phyloP scores from a whole-genome alignment of 306 rosid species.

The Begonia fuchsioides region DNA sequence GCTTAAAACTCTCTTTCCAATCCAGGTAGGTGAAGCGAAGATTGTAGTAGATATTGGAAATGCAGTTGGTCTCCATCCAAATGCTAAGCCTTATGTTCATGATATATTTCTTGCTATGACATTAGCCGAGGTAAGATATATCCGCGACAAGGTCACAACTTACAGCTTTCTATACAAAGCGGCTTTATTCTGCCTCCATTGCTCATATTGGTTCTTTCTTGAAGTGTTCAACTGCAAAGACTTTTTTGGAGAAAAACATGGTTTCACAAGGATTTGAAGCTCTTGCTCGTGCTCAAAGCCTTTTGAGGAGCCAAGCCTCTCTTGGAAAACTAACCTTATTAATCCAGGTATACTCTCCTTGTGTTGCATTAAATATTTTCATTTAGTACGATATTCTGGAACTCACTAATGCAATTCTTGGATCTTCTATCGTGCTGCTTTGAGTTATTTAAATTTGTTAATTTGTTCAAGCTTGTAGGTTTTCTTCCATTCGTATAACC shows the following conservation, averaged over 20 bases:
- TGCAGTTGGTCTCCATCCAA: constrained; percentile 51
- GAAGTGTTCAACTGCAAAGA: constrained; percentile 96
- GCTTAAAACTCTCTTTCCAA: constrained; percentile 7
- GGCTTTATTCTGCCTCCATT: constrained; percentile 34
- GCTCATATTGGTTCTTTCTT: constrained; percentile 72
- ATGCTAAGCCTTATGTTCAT: constrained; percentile 63
- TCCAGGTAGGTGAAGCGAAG: constrained; percentile 81
- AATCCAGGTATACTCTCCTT: constrained; percentile 33
- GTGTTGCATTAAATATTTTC: too few species aligned
- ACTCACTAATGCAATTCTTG: too few species aligned
- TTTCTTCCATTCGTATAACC: too few species aligned
- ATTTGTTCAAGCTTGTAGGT: too few species aligned
- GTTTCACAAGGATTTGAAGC: constrained; percentile 97
- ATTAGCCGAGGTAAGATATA: constrained; percentile 78
- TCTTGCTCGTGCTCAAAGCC: constrained; percentile 90
- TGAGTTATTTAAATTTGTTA: too few species aligned
- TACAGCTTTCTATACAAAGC: constrained; percentile 18
- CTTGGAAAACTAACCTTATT: constrained; percentile 62
- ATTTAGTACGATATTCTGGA: too few species aligned
- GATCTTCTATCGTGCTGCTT: too few species aligned
- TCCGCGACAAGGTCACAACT: constrained; percentile 23
- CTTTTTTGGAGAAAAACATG: constrained; percentile 75
- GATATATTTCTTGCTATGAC: constrained; percentile 92
- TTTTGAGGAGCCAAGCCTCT: constrained; percentile 68
- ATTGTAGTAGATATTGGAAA: constrained; percentile 66